phyloP scores from a whole-genome alignment of 768 basidiomycete genomes.

The Asterophora parasitica region DNA sequence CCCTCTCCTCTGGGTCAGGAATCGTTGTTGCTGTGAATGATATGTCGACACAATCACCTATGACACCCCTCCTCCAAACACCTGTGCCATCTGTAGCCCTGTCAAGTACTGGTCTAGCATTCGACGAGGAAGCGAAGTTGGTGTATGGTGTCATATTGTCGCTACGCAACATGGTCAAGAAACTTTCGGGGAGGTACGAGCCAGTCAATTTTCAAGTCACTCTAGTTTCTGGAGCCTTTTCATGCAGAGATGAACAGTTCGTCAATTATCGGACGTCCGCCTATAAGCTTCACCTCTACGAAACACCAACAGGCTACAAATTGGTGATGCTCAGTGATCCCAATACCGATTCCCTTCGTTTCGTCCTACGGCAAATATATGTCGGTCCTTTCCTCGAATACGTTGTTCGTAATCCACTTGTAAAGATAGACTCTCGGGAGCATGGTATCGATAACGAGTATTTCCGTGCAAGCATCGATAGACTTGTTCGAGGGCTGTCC shows the following conservation, averaged over 20 bases:
- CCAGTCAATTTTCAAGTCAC: neutral
- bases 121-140: constrained; percentile 96
- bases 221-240: neutral
- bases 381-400: constrained; percentile 91
- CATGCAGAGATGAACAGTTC: constrained; percentile 81
- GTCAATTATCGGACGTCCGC: constrained; percentile 85
- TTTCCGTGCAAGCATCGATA: constrained; percentile 77
- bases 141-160: constrained; percentile 95
- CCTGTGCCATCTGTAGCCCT: constrained; percentile 26
- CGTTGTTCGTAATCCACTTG: constrained; percentile 88
- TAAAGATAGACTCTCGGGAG: constrained; percentile 75
- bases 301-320: constrained; percentile 89
- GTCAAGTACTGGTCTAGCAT: constrained; percentile 63
- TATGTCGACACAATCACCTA: constrained; percentile 26
- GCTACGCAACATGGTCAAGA: constrained; percentile 91
- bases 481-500: constrained; percentile 59
- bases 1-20: constrained; percentile 59
- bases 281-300: constrained; percentile 92
- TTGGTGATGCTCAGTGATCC: constrained; percentile 94
- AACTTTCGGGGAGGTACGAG: constrained; percentile 77
- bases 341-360: constrained; percentile 74
- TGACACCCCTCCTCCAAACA: constrained; percentile 33
- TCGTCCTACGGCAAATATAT: constrained; percentile 84
- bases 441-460: constrained; percentile 92
- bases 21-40: constrained; percentile 63